Evolutionary conservation across 441 rosid genomes (phyloP), one percentile per base, ranked within the genome.

Genomic region (Croton setiger): DNA sequence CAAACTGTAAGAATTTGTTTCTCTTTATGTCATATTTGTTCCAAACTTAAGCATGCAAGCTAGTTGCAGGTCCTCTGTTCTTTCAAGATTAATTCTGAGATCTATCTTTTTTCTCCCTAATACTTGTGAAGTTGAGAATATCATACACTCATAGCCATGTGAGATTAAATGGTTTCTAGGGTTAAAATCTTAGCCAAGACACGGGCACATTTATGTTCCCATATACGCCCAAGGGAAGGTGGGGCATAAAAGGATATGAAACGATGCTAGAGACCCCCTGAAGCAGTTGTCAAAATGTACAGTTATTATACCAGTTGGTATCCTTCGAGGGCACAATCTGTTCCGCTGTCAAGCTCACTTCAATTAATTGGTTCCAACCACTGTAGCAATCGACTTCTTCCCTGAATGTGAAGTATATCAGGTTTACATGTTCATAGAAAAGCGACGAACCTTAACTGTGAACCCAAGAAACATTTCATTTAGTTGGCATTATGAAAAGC

Each of bases 1-100:
- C 87, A 55, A 80, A 78, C 44, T 92, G 98, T 90, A 85, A 84
- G 99, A 51, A 72, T 76, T 69, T 43, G 8, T 53, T 47, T 21
- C 70, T 60, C n/a, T 64, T 31, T 20, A 10, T 31, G 11, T 15
- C n/a, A 15, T 27, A 14, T 35, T 60, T 53, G 4, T 74, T 49
- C 45, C 45, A 12, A 23, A 27, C 31, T 27, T 39, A 43, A 66
- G 17, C 48, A 20, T 62, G 60, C 18, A 37, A 36, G 51, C 52
- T n/a, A 7, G 21, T 20, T 61, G 31, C 37, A 14, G 4, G 1
- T 15, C 3, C 35, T n/a, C 27, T 9, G 7, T 4, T 21, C 3
- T 44, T 33, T 45, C 2, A 57, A 64, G 48, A 37, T 71, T 21
- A 45, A 53, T 35, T 68, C 4, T 4, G 23, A 43, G 52, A 43